Base-by-base conservation (phyloP, 148 eudicot genomes). In the Diospyros kaki region DNA sequence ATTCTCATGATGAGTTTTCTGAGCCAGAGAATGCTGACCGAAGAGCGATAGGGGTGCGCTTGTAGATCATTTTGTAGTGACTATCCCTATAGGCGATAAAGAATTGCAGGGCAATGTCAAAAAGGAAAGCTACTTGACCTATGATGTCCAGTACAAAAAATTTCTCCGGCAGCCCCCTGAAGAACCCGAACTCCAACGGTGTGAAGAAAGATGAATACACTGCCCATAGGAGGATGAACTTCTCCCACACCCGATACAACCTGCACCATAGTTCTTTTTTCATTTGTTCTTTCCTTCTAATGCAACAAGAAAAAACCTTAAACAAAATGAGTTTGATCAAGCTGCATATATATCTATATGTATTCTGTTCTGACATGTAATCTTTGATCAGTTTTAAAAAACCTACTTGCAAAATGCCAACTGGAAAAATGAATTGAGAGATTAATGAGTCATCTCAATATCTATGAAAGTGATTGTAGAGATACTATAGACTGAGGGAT, bases 181-280 rank as follows among this genome's bases (percentile, higher is more conserved):
- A 95, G 86, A 95, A 95, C 45, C 91, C 99, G 17, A 93, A 95
- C 90, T 95, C 99, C 88, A 95, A 69, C 18, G 99, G 99, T 28
- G 99, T 93, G 78, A 93, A 93, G 84, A 88, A 88, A 6, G 96
- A 89, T 11, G 96, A 91, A 77, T 93, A 93, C 45, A 93, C 41
- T 48, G 98, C 98, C 94, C 94, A 93, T 52, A 86, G 3, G 48
- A 90, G 71, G 71, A 95, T 95, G 82, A 95, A 78, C 59, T 86
- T 87, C 50, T 83, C 86, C 99, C 99, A 95, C 48, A 82, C 75
- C 39, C 64, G 80, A 72, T 93, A 90, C 88, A 88, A 91, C 88
- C 99, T 95, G 97, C 50, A 40, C 42, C 42, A 28, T 28, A 28
- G 28, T 17, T 10, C 48, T 41, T 61, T 40, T 9, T 18, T 53